These are phyloP conservation scores for Spatholobus suberectus DNA, from an alignment of 306 rosid genomes.

Conservation along the genomic window DNA sequence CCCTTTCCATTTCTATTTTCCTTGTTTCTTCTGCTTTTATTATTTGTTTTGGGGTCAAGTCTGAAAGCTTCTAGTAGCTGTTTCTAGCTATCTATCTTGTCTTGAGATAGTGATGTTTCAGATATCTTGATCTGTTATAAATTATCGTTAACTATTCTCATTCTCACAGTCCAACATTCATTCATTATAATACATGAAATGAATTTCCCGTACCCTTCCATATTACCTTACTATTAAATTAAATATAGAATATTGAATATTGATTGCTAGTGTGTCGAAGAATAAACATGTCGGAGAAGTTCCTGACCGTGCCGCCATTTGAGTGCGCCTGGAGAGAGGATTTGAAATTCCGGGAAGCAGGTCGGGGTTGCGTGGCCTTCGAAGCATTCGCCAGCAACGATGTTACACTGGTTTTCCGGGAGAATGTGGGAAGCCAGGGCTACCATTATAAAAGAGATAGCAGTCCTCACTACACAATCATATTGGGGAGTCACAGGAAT, in stretches of 20 bases:
- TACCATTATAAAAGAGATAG: slow-evolving; percentile 94
- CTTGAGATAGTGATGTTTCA: slow-evolving; percentile 14
- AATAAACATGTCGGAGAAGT: slow-evolving; percentile 56
- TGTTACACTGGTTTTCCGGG: slow-evolving; percentile 84
- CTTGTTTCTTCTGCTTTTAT: background rate
- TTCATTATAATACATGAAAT: background rate
- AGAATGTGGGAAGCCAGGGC: slow-evolving; percentile 89
- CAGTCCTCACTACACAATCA: slow-evolving; percentile 85
- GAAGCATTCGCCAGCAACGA: slow-evolving; percentile 96
- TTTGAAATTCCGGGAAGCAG: slow-evolving; percentile 85
- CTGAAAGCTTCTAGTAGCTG: slow-evolving; percentile 25
- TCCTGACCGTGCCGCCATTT: slow-evolving; percentile 86
- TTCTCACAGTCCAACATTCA: background rate
- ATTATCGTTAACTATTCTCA: background rate
- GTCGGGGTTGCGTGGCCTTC: slow-evolving; percentile 90
- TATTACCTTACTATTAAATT: background rate
- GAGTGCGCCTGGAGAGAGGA: slow-evolving; percentile 95
- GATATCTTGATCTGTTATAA: background rate
- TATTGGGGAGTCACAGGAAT: slow-evolving; percentile 95
- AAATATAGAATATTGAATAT: background rate
- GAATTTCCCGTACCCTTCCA: background rate
- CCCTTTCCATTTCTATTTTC: background rate
- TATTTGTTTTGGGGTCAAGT: background rate
- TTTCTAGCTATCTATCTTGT: background rate
- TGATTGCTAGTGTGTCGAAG: background rate